Evolutionary conservation across 768 basidiomycete genomes (phyloP), one percentile per base, ranked within the genome.

Genomic region (Tephrocybe sp.): DNA sequence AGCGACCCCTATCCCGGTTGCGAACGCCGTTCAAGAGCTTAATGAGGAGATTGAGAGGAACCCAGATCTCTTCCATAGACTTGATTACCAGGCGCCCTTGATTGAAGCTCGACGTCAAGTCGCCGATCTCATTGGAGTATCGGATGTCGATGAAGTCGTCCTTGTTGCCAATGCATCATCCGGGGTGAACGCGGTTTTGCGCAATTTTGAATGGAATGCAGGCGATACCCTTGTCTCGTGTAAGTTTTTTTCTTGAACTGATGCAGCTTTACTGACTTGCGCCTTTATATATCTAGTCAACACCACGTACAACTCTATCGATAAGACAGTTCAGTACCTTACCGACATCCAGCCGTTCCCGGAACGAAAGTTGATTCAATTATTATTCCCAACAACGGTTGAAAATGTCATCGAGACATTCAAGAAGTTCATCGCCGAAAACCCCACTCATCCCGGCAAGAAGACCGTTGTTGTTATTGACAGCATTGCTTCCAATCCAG

Each of bases 211-310:
- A 35, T 87, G 83, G 84, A 61, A 74, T 19, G 59, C 73, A 49
- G 78, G 78, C 3, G 89, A 90, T 62, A 67, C 85, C 16, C 67
- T 91, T 38, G 60, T 89, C 25, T 65, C 66, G 1, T 77, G 84
- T 85, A 40, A 27, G 55, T 51, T 26, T 37, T 35, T 36, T 5
- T 43, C n/a, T 9, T 8, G 24, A 30, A n/a, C n/a, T 18, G 11
- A 16, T 16, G 19, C 31, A 13, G 25, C 13, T 4, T 12, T 11
- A 26, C 21, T 32, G 31, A 28, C 21, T 5, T 42, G 13, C 19
- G 6, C 18, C 2, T 12, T 11, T 11, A 1, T 27, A n/a, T n/a
- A n/a, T n/a, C n/a, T n/a, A 58, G 58, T 56, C 45, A 56, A 39
- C 38, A 54, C 52, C 13, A 51, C 54, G 2, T 91, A 89, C 60